Evolutionary conservation across 495 filamentous ascomycete genomes (phyloP).

Genomic region (Pyronema domesticum): DNA sequence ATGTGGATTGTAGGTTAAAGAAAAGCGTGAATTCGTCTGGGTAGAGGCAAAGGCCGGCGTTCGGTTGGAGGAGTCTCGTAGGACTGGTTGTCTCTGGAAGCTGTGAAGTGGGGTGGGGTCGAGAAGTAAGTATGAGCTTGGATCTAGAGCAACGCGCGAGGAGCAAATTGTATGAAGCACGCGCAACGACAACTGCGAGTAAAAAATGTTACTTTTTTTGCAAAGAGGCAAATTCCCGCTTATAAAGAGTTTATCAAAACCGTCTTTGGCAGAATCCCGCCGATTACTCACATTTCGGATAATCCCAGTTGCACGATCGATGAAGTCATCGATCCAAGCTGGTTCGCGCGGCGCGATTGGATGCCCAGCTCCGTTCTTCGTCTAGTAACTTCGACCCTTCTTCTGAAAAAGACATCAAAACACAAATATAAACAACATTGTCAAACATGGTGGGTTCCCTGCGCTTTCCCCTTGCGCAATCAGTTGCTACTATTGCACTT

Average conservation of each 20-base stretch:
- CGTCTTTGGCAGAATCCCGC: too few relatives aligned
- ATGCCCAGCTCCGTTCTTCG: neutral
- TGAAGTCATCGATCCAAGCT: too few relatives aligned
- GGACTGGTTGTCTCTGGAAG: neutral
- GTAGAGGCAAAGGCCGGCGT: neutral
- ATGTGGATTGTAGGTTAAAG: constrained; percentile 6
- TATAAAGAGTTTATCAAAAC: too few relatives aligned
- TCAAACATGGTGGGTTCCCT: neutral
- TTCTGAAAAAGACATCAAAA: neutral
- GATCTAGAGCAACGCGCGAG: too few relatives aligned
- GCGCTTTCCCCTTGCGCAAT: too few relatives aligned
- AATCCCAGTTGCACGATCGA: too few relatives aligned
- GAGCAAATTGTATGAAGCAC: too few relatives aligned
- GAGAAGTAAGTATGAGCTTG: neutral
- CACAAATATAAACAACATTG: neutral
- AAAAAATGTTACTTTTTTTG: too few relatives aligned
- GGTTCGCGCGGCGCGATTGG: too few relatives aligned
- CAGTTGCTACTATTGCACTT: neutral
- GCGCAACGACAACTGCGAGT: too few relatives aligned
- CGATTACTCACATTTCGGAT: too few relatives aligned
- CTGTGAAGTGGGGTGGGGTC: neutral
- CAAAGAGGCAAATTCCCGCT: too few relatives aligned
- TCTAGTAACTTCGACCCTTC: neutral
- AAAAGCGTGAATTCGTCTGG: constrained; percentile 26
- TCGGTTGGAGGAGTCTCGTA: neutral